phyloP scores from a whole-genome alignment of 1,139 yeast genomes.

The Candida glucosophila region DNA sequence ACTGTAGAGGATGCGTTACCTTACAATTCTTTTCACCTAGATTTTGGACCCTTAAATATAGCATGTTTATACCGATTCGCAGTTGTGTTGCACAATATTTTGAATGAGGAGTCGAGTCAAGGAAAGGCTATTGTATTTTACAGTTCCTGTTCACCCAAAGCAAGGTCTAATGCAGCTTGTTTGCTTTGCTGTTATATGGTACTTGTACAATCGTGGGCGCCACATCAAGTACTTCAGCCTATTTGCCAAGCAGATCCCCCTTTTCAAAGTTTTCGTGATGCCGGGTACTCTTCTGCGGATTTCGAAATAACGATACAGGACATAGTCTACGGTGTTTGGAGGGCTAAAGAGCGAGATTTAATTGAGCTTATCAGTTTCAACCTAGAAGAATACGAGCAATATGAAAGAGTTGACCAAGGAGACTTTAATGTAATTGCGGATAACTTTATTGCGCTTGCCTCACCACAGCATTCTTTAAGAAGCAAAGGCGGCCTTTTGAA shows the following conservation, averaged over 20 bases:
- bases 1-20: constrained; percentile 89
- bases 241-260: constrained; percentile 90
- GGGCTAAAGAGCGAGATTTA: constrained; percentile 92
- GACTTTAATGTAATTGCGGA: constrained; percentile 89
- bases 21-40: constrained; percentile 87
- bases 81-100: constrained; percentile 81
- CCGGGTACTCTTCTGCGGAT: constrained; percentile 94
- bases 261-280: constrained; percentile 90
- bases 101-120: constrained; percentile 76
- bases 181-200: constrained; percentile 91
- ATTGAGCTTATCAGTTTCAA: constrained; percentile 83
- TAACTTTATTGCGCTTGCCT: constrained; percentile 94
- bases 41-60: constrained; percentile 91
- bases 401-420: constrained; percentile 94
- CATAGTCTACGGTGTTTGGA: constrained; percentile 92
- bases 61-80: constrained; percentile 94
- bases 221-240: constrained; percentile 94
- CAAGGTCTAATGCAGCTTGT: constrained; percentile 91
- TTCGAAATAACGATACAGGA: constrained; percentile 91
- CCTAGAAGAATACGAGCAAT: constrained; percentile 86
- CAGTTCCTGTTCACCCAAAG: constrained; percentile 72
- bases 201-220: constrained; percentile 94
- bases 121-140: constrained; percentile 88
- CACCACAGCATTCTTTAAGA: constrained; percentile 69
- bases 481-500: constrained; percentile 40